phyloP scores from a whole-genome alignment of 306 rosid genomes.

The Pterocarpus santalinus region DNA sequence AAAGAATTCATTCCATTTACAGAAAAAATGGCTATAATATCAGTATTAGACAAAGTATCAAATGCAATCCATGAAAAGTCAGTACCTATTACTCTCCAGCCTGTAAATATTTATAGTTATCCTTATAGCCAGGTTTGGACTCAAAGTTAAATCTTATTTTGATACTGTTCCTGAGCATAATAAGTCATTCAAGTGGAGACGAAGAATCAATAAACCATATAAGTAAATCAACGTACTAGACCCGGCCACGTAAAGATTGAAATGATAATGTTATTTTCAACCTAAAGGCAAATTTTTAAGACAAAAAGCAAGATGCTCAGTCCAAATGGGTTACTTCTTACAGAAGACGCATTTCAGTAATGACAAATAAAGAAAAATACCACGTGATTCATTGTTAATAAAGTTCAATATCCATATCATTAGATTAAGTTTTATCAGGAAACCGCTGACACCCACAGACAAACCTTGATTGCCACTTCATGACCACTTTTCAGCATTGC shows the following conservation, averaged over 20 bases:
- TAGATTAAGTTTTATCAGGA: not conserved
- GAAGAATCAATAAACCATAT: conserved; percentile 38
- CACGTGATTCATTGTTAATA: not conserved
- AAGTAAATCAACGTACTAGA: not conserved
- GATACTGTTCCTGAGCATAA: conserved; percentile 21
- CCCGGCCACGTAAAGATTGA: not conserved
- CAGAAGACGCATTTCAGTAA: conserved; percentile 13
- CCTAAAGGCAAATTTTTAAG: not conserved
- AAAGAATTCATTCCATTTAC: conserved; percentile 13
- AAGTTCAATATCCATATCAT: not conserved
- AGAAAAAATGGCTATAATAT: conserved; percentile 8
- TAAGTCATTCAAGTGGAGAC: conserved; percentile 20
- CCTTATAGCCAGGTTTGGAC: conserved; percentile 37
- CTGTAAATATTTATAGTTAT: conserved; percentile 31
- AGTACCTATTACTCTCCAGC: not conserved
- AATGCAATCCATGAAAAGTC: conserved; percentile 20
- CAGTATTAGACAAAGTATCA: not conserved
- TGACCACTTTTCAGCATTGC: conserved; percentile 73
- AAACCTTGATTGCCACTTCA: conserved; percentile 93
- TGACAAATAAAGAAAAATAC: not conserved
- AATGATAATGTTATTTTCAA: not conserved
- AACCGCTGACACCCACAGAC: conserved; percentile 43
- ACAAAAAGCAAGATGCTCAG: not conserved
- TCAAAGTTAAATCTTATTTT: conserved; percentile 32
- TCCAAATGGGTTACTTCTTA: not conserved